Evolutionary conservation across 768 basidiomycete genomes (phyloP), one percentile per base, ranked within the genome.

Genomic region (Coprinellus aureogranulatus): DNA sequence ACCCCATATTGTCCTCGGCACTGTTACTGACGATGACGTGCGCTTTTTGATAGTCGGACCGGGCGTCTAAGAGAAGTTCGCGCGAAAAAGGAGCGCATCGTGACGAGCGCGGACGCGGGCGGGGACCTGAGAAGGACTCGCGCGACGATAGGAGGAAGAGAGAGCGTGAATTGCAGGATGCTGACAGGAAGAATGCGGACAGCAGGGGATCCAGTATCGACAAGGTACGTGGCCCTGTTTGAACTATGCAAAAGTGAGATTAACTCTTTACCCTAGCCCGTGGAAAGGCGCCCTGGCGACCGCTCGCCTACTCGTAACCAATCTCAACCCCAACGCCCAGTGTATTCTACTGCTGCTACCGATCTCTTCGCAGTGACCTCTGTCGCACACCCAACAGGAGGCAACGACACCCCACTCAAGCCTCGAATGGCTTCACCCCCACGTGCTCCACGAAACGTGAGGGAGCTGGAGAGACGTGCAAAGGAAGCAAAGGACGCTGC

Each of bases 31-130:
- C 31, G 41, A 49, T 50, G 31, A 31, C 28, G 47, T 57, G 25
- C 20, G 6, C 25, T 31, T 54, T 31, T 46, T 55, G 22, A 34
- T 67, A 91, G 89, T 72, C 83, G 59, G 90, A 92, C 52, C 83
- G 90, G 62, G 79, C 80, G 31, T 81, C 86, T n/a, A 92, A 92
- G 69, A 86, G 90, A n/a, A 82, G 83, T 58, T 87, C 90, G 57
- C 85, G 90, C 49, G 34, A 34, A 14, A 34, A 89, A 89, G 67
- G 89, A 91, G 2, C 72, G 82, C 88, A 90, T 65, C 84, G 89
- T 49, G 90, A 92, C 55, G 90, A 92, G 39, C 80, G 89, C 34
- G 74, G 89, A 53, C 76, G 77, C 14, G 73, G 77, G 12, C 90
- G 90, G 44, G 34, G 34, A 34, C 34, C 34, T 34, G 34, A 34